Evolutionary conservation across 306 rosid genomes (phyloP).

Genomic region (Medicago ruthenica): DNA sequence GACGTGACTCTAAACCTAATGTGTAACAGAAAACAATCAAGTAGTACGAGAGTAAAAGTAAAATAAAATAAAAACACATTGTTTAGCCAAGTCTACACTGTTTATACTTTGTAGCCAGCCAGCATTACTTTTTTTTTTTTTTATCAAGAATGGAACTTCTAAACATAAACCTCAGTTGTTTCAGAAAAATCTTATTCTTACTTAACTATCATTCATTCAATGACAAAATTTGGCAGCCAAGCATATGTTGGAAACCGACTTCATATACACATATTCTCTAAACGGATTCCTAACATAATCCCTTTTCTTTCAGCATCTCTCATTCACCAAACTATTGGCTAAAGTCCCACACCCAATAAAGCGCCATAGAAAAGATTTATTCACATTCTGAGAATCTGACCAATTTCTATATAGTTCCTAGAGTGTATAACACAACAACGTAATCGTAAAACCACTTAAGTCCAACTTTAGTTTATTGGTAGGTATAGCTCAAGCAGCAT

Average conservation of each 20-base stretch:
- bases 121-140: not conserved
- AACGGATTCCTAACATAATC: conserved; percentile 13
- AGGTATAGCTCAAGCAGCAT: not conserved
- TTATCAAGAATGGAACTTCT: not conserved
- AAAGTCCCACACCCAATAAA: conserved; percentile 21
- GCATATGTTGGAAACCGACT: not conserved
- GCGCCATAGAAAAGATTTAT: conserved; percentile 1
- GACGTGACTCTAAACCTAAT: not conserved
- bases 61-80: conserved; percentile 16
- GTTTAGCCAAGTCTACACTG: not conserved
- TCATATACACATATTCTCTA: conserved; percentile 8
- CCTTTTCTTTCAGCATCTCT: not conserved
- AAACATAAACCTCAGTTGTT: not conserved
- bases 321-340: conserved; percentile 26
- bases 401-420: conserved; percentile 6
- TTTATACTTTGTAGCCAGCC: conserved; percentile 2
- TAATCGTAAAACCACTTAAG: not conserved
- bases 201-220: not conserved
- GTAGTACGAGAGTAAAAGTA: not conserved
- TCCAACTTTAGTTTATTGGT: not conserved
- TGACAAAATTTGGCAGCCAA: conserved; percentile 8
- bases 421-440: not conserved
- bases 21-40: conserved; percentile 5
- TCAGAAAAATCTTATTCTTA: not conserved
- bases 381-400: conserved; percentile 9